phyloP scores from a whole-genome alignment of 164 flowering plant genomes.

The Magnolia kwangsiensis region DNA sequence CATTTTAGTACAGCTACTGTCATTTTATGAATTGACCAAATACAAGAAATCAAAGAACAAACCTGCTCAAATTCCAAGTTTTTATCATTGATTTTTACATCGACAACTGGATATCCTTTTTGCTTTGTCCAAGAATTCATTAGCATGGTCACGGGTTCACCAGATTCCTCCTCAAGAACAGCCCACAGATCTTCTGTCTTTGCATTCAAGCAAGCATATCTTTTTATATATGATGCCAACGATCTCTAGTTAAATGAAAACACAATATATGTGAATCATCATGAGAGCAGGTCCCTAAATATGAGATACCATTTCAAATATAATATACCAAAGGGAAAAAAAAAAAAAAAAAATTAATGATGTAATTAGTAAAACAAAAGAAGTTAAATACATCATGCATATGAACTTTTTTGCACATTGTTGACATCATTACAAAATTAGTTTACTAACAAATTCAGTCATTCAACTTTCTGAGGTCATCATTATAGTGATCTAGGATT shows the following conservation, averaged over 20 bases:
- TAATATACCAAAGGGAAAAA: too few relatives aligned
- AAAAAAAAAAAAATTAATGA: too few relatives aligned
- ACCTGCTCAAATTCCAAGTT: constrained; percentile 92
- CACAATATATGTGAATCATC: not conserved
- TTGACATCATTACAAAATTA: too few relatives aligned
- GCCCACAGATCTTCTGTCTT: constrained; percentile 96
- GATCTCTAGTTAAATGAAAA: constrained; percentile 47
- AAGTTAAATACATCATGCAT: too few relatives aligned
- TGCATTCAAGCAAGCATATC: constrained; percentile 74
- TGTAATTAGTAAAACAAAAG: too few relatives aligned
- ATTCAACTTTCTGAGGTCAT: too few relatives aligned
- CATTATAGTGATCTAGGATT: too few relatives aligned
- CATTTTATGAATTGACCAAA: not conserved
- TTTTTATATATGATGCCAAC: constrained; percentile 80
- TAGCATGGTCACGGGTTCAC: constrained; percentile 76
- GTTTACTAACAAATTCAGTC: too few relatives aligned
- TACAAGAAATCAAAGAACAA: not conserved
- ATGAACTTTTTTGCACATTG: too few relatives aligned
- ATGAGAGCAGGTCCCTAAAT: not conserved
- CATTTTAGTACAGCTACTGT: too few relatives aligned
- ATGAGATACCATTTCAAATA: not conserved
- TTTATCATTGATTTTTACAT: constrained; percentile 54
- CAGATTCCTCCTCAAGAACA: constrained; percentile 84
- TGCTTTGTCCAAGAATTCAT: constrained; percentile 98
- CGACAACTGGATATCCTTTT: constrained; percentile 89